Percentiles rank a stretch among this genome's conserved stretches.
Evolutionary conservation across 805 yeast genomes (phyloP).

Genomic region (Metschnikowia orientalis): DNA sequence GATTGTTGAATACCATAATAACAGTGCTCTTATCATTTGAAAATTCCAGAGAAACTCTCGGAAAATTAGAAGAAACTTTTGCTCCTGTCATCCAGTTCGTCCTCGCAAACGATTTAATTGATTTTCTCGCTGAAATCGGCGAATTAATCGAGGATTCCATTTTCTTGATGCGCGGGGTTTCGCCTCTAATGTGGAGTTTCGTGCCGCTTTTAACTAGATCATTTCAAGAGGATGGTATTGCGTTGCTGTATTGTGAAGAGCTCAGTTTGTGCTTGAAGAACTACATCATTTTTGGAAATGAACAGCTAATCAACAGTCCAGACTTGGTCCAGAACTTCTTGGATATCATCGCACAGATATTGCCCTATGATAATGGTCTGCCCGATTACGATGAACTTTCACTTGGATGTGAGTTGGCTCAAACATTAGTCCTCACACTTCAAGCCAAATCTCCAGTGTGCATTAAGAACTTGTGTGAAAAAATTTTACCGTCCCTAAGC

Average conservation of each 20-base stretch:
- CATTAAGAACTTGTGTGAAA: conserved; percentile 43
- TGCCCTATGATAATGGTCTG: conserved; percentile 42
- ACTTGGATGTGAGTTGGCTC: conserved; percentile 58
- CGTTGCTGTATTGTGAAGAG: conserved; percentile 70
- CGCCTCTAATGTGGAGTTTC: conserved; percentile 72
- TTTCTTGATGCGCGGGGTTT: conserved; percentile 32
- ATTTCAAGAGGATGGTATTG: conserved; percentile 43
- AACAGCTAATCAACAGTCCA: conserved; percentile 37
- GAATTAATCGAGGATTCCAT: conserved; percentile 57
- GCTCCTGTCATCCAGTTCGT: conserved; percentile 68
- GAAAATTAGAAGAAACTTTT: conserved; percentile 60
- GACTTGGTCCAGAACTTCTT: conserved; percentile 46
- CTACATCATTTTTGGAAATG: conserved; percentile 53
- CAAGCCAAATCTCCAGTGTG: conserved; percentile 44
- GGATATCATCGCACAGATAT: conserved; percentile 44
- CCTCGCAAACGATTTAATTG: conserved; percentile 60
- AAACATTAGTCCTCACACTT: conserved; percentile 57
- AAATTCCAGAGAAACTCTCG: conserved; percentile 64
- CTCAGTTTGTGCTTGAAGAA: conserved; percentile 69
- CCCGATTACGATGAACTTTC: conserved; percentile 54
- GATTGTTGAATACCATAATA: conserved; percentile 74
- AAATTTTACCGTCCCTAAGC: conserved; percentile 38
- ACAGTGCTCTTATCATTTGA: conserved; percentile 82
- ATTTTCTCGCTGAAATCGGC: conserved; percentile 71
- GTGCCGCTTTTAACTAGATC: conserved; percentile 44